Evolutionary conservation across 495 filamentous ascomycete genomes (phyloP), one percentile per base, ranked within the genome.

Genomic region (Aspergillus taichungensis): DNA sequence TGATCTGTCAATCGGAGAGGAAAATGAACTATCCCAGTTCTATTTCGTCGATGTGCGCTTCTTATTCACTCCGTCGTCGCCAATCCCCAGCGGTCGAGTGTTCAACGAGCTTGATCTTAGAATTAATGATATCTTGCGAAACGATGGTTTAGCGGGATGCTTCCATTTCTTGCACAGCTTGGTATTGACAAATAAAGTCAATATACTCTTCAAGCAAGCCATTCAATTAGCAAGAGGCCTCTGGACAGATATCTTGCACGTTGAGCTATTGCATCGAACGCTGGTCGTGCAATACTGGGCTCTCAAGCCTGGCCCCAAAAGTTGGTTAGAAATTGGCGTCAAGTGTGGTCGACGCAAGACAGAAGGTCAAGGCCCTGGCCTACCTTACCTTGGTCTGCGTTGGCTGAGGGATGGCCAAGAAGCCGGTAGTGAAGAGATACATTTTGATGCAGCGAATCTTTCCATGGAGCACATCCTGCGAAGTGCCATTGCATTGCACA

Each of bases 21-120:
- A 95, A 55, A 80, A 90, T 41, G 77, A 78, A 10, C 66, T 74
- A 28, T 84, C 80, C 7, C 91, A 90, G 57, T 88, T 94, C 57
- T 95, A 80, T 64, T 95, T 96, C 56, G 83, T 97, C 49, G 90
- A 96, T 55, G 84, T 95, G 49, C 79, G 89, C 41, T 88, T 94
- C 50, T 64, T 82, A 24, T 98, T 94, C 61, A 71, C 67, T 11
- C 92, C 92, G 6, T 74, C 78, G 3, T 65, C 74, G 1, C 73
- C 77, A 13, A 57, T 88, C 8, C 73, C 83, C 0, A 73, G 74
- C 8, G 66, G 74, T 10, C 64, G 67, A 30, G 50, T 91, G 24
- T 74, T 80, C 40, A 63, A 69, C 29, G 70, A 77, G 37, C 63
- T 97, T 31, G 87, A 95, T 56, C 53, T 46, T 30, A 82, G 75